Conservation (phyloP, 495 filamentous ascomycete species). For the Annulohypoxylon bovei region DNA sequence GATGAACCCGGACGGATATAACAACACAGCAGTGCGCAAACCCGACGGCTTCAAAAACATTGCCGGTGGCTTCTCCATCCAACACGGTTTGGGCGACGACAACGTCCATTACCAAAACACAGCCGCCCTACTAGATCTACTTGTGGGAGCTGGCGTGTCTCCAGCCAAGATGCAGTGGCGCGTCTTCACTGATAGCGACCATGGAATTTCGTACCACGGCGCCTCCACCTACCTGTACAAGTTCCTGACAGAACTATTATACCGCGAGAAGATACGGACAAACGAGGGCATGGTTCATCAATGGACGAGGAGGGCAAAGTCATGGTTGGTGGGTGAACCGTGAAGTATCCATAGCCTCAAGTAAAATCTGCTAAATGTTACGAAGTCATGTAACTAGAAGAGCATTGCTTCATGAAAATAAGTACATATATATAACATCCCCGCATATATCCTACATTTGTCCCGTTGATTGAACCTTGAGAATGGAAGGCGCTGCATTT, state of each 20-base stretch:
- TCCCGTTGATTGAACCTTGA: too few species aligned
- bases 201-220: conserved; percentile 59
- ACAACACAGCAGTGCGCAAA: conserved; percentile 54
- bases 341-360: too few species aligned
- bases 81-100: conserved; percentile 68
- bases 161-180: conserved; percentile 63
- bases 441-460: too few species aligned
- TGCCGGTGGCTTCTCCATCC: conserved; percentile 61
- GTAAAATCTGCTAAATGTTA: too few species aligned
- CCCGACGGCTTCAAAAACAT: conserved; percentile 62
- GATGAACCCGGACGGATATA: conserved; percentile 61
- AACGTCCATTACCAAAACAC: conserved; percentile 70
- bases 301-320: conserved; percentile 50
- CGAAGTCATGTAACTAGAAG: too few species aligned
- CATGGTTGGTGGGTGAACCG: background rate
- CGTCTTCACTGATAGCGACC: conserved; percentile 66
- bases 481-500: too few species aligned
- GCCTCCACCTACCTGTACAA: conserved; percentile 60
- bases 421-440: too few species aligned
- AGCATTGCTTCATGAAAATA: too few species aligned
- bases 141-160: conserved; percentile 59
- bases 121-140: conserved; percentile 61
- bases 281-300: conserved; percentile 51
- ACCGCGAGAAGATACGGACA: conserved; percentile 56
- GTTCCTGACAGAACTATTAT: conserved; percentile 60